phyloP scores from a whole-genome alignment of 139 green algal species.

The Closterium sp. region DNA sequence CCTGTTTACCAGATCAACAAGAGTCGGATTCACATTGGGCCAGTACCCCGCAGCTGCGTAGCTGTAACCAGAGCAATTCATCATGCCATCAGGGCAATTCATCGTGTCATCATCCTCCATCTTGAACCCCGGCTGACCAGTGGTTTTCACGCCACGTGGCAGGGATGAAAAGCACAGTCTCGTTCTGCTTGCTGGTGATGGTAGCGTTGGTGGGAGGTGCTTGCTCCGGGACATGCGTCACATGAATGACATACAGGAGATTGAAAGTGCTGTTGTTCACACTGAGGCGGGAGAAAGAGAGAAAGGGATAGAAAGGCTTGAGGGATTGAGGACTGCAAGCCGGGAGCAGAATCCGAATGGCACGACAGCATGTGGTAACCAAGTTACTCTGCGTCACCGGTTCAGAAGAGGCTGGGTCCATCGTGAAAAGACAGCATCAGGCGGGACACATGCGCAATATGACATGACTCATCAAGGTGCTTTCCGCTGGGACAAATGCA shows the following conservation, averaged over 20 bases:
- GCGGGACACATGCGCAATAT: too few species aligned
- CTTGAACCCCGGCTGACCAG: background rate
- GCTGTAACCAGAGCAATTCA: too few species aligned
- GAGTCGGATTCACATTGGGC: background rate
- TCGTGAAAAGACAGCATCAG: too few species aligned
- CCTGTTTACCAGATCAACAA: background rate
- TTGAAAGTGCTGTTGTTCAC: background rate
- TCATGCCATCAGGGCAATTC: background rate
- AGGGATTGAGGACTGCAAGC: too few species aligned
- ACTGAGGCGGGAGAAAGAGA: background rate
- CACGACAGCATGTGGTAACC: too few species aligned
- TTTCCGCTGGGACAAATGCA: too few species aligned
- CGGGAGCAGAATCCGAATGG: too few species aligned
- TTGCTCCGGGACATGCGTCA: background rate
- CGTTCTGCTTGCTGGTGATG: background rate
- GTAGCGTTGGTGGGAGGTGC: background rate
- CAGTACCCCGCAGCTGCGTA: background rate
- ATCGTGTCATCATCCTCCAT: background rate
- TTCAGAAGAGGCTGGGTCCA: too few species aligned
- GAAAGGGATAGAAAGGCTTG: background rate
- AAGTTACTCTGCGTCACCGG: too few species aligned
- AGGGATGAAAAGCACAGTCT: background rate
- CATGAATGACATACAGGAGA: background rate
- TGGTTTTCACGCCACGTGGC: background rate
- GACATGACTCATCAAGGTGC: too few species aligned